phyloP scores from a whole-genome alignment of 1,284 basidiomycete species.

The Flammula alnicola region DNA sequence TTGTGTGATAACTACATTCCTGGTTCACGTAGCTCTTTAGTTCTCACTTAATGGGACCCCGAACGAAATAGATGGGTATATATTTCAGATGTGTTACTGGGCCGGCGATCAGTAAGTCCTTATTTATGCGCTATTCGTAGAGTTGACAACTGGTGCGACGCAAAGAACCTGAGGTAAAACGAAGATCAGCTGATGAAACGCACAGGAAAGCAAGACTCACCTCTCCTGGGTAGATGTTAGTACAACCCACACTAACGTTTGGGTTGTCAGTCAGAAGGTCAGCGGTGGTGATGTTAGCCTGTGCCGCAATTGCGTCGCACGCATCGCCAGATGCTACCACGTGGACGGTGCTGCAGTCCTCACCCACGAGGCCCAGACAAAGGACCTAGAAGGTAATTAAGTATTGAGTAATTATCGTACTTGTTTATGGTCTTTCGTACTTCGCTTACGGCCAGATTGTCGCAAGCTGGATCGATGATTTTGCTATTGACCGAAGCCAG shows the following conservation, averaged over 20 bases:
- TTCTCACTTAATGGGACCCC: too few species aligned
- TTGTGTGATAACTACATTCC: too few species aligned
- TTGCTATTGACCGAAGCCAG: too few species aligned
- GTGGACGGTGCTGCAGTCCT: slow-evolving; percentile 46
- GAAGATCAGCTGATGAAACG: not conserved
- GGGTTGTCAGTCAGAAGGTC: slow-evolving; percentile 56
- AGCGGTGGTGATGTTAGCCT: slow-evolving; percentile 38
- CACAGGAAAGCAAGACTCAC: slow-evolving; percentile 25
- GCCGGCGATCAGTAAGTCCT: too few species aligned
- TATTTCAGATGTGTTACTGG: too few species aligned
- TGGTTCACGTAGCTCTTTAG: too few species aligned
- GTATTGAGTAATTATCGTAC: not conserved
- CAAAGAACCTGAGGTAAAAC: slow-evolving; percentile 20
- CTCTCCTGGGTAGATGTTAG: slow-evolving; percentile 50
- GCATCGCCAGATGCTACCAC: slow-evolving; percentile 41
- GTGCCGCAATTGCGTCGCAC: slow-evolving; percentile 41
- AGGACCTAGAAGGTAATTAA: slow-evolving; percentile 28
- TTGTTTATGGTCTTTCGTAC: too few species aligned
- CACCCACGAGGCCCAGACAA: slow-evolving; percentile 47
- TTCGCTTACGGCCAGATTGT: too few species aligned
- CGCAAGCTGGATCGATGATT: too few species aligned
- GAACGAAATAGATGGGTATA: too few species aligned
- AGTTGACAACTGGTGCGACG: slow-evolving; percentile 16
- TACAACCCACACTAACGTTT: slow-evolving; percentile 49
- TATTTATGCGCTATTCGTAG: too few species aligned